A percentile compares a stretch with the other conserved stretches of the same genome.
phyloP scores from a whole-genome alignment of 2,329 filamentous ascomycete genomes.

The Drechslerella stenobrocha region DNA sequence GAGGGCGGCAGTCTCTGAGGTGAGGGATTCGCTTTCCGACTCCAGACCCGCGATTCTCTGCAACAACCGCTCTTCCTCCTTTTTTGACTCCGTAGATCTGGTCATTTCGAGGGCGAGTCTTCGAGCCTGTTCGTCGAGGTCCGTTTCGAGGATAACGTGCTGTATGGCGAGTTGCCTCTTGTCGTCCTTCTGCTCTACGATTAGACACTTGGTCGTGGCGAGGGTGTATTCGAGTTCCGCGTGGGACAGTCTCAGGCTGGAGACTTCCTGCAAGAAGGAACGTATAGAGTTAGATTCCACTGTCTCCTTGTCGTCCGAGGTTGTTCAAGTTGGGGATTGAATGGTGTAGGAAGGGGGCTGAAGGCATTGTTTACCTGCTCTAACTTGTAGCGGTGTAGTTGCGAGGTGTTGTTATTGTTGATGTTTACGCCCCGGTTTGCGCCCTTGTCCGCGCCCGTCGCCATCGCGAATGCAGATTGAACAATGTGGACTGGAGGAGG shows the following conservation, averaged over 20 bases:
- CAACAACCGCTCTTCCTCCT: slow-evolving; percentile 29
- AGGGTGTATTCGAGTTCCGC: slow-evolving; percentile 46
- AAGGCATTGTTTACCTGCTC: slow-evolving; percentile 34
- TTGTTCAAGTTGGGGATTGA: background rate
- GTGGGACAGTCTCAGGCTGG: slow-evolving; percentile 32
- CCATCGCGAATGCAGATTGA: slow-evolving; percentile 42
- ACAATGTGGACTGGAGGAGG: background rate
- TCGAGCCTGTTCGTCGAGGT: slow-evolving; percentile 39
- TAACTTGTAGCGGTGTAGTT: slow-evolving; percentile 38
- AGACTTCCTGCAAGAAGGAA: slow-evolving; percentile 27
- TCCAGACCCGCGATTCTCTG: slow-evolving; percentile 28
- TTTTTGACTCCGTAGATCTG: slow-evolving; percentile 29
- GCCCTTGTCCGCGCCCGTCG: slow-evolving; percentile 40
- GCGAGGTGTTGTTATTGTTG: slow-evolving; percentile 34
- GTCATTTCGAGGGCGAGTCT: slow-evolving; percentile 37
- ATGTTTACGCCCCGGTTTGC: slow-evolving; percentile 34
- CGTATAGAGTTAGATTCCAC: background rate
- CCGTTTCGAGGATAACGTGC: slow-evolving; percentile 38
- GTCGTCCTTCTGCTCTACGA: slow-evolving; percentile 40
- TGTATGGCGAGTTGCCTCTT: slow-evolving; percentile 34
- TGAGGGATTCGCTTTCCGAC: slow-evolving; percentile 6
- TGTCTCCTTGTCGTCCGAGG: background rate
- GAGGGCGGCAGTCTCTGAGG: slow-evolving; percentile 50
- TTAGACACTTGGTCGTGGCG: slow-evolving; percentile 30
- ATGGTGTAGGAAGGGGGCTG: background rate